These are phyloP conservation scores for Pseudogymnoascus sp. DNA, from an alignment of 2,329 filamentous ascomycete species.

Conservation along the genomic window DNA sequence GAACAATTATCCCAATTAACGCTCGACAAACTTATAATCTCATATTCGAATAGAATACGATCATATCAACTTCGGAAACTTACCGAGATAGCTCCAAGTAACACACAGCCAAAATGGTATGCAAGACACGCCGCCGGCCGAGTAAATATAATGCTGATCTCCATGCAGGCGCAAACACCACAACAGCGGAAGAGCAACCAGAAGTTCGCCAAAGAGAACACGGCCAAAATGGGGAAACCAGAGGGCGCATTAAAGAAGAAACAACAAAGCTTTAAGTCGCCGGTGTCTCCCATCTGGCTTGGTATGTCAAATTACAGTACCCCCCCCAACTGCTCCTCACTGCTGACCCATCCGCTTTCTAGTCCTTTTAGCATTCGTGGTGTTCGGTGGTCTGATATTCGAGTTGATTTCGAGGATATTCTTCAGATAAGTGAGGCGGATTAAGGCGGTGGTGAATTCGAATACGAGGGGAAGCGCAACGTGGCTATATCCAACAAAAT, in stretches of 20 bases:
- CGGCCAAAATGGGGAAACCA: constrained; percentile 69
- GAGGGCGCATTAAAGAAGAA: constrained; percentile 58
- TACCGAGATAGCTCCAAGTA: neutral
- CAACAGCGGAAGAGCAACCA: constrained; percentile 75
- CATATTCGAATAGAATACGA: neutral
- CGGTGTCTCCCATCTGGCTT: constrained; percentile 58
- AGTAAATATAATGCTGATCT: neutral
- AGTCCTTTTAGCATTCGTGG: constrained; percentile 27
- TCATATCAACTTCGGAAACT: constrained; percentile 3
- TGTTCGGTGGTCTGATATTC: constrained; percentile 31
- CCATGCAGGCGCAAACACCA: constrained; percentile 66
- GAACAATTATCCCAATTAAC: neutral
- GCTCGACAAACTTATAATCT: neutral
- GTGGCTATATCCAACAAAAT: constrained; percentile 8
- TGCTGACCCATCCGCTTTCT: constrained; percentile 10
- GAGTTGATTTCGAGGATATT: constrained; percentile 31
- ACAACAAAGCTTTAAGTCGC: constrained; percentile 41
- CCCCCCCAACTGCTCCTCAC: neutral
- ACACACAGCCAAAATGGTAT: constrained; percentile 18
- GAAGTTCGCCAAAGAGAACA: constrained; percentile 68
- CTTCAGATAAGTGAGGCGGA: constrained; percentile 18
- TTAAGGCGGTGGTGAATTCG: neutral
- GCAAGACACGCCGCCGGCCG: neutral
- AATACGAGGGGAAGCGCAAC: constrained; percentile 8
- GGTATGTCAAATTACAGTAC: constrained; percentile 37